phyloP scores from a whole-genome alignment of 129 eudicot genomes.

The Silybum marianum region DNA sequence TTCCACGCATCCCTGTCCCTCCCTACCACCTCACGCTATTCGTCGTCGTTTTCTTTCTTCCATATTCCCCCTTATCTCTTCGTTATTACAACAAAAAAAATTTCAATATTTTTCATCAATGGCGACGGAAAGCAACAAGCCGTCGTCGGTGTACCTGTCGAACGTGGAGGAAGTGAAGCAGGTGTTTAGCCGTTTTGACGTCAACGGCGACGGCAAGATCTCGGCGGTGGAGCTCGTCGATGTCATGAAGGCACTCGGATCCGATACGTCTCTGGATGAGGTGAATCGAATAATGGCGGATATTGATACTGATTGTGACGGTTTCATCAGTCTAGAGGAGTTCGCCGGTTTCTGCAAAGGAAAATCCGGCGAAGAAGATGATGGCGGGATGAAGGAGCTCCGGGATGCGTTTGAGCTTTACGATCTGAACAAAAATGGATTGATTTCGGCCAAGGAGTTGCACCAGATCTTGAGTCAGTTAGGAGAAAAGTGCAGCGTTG shows the following conservation, averaged over 20 bases:
- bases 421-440: conserved; percentile 68
- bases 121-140: conserved; percentile 20
- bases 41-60: not conserved
- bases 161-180: conserved; percentile 45
- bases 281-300: conserved; percentile 59
- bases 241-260: conserved; percentile 60
- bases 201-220: conserved; percentile 71
- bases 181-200: conserved; percentile 62
- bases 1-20: not conserved
- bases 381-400: conserved; percentile 45
- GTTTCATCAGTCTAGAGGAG: conserved; percentile 55
- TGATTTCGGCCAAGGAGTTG: conserved; percentile 57
- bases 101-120: not conserved
- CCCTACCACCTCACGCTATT: not conserved
- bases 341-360: conserved; percentile 55
- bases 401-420: conserved; percentile 65
- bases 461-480: conserved; percentile 54
- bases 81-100: not conserved
- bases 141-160: conserved; percentile 43
- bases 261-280: conserved; percentile 48
- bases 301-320: conserved; percentile 67
- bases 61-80: conserved; percentile 5
- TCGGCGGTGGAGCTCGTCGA: conserved; percentile 50
- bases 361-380: conserved; percentile 28
- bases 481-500: conserved; percentile 50